Base-by-base conservation (phyloP, 2,329 filamentous ascomycete species). In the Metarhizium anisopliae region DNA sequence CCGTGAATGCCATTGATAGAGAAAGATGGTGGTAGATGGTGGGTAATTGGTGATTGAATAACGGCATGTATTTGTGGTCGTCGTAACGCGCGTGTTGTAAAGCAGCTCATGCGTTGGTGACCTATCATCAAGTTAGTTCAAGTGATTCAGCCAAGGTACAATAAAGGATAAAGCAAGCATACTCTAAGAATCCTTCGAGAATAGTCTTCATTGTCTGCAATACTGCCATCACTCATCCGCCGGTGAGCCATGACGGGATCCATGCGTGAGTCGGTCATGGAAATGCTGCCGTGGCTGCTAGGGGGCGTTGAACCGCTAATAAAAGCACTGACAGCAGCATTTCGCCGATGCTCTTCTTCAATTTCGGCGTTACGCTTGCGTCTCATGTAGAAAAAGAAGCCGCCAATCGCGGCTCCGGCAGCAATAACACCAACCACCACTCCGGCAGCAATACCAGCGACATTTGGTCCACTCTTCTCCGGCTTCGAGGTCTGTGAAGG, bases 201-300 rank as follows among this genome's bases (percentile, higher is more conserved):
- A 75, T 96, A 97, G 71, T 97, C 93, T 73, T 95, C 85, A 73
- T 96, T 95, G 71, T 97, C 93, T 53, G 92, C 93, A 71, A 97
- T 96, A 72, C 92, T 96, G 63, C 93, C 93, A 66, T 94, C 90
- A 73, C 93, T 96, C 75, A 93, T 82, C 72, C 92, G 84, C 67
- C 90, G 81, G 63, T 91, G 83, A 57, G 87, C 86, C 80, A 95
- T 86, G 61, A 91, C 85, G 7, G 91, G 90, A 62, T 97, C 93
- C 56, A 96, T 83, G 55, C 93, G 84, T 47, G 89, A 86, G 68
- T 97, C 93, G 14, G 84, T 84, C 74, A 89, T 86, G 10, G 89
- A 90, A 72, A 84, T 72, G 59, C 78, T 78, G 59, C 85, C 82
- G 68, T 83, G 80, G 73, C 80, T 84, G 56, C 75, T 74, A 2